Evolutionary conservation across 148 eudicot genomes (phyloP), one percentile per base, ranked within the genome.

Genomic region (Spergularia bocconei): DNA sequence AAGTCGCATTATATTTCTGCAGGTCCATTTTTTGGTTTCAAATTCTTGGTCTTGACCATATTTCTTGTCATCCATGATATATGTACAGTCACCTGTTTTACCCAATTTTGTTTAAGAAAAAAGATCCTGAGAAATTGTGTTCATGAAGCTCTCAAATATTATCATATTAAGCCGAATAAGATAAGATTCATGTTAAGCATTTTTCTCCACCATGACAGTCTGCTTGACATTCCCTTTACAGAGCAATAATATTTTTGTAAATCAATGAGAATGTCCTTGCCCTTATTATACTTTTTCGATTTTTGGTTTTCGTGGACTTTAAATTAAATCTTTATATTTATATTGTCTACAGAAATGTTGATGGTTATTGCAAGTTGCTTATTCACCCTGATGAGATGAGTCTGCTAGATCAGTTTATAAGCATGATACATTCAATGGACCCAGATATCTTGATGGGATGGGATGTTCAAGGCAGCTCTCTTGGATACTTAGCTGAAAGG

Each of bases 401-500:
- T 39, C 75, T 95, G 80, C 68, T 95, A 13, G 77, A 79, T 76
- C 85, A 88, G 69, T 87, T 95, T 75, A 84, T 86, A 69, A 80
- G 81, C 69, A 67, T 89, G 55, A 78, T 84, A 51, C 19, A 64
- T 80, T 76, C 84, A 67, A 64, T 62, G 78, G 94, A 95, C 79
- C 99, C 97, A 38, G 97, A 95, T 83, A 81, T 92, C 69, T 51
- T 95, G 76, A 82, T 95, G 82, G 99, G 99, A 39, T 95, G 97
- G 97, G 99, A 95, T 83, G 84, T 95, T 76, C 99, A 95, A 78
- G 89, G 96, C 56, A 82, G 86, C 67, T 95, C 99, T 69, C 88
- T 95, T 77, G 97, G 99, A 51, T 95, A 76, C 82, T 83, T 95
- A 78, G 99, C 97, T 70, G 99, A 95, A 85, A 88, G 99, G 81